Evolutionary conservation across 106 monocot species (phyloP), one percentile per base, ranked within the genome.

Genomic region (Apostasia shenzhenica): DNA sequence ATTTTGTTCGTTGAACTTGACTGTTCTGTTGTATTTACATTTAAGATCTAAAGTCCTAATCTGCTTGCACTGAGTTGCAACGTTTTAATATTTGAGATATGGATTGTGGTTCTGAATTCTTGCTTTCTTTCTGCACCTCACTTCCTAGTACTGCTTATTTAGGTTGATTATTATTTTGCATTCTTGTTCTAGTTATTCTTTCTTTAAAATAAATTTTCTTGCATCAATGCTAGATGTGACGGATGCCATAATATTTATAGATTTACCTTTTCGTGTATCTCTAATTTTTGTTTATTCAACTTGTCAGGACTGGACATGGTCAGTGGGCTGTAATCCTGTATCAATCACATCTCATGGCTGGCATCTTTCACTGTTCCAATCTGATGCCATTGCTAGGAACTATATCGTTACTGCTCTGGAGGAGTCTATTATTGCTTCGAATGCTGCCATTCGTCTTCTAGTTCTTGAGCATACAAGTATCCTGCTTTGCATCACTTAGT

Each of bases 381-480:
- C 75, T 37, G 97, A 97, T 83, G 80, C 76, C 3, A 84, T 97
- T 68, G 72, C 97, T 64, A 86, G 97, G 45, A 97, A 74, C 72
- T 97, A 97, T 59, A 89, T 97, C 42, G 74, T 85, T 59, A 89
- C 97, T 82, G 72, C 92, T 54, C 73, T 97, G 38, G 97, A 97
- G 77, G 97, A 97, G 75, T 97, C 97, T 49, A 85, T 97, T 70
- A 86, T 75, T 66, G 55, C 76, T 57, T 75, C 87, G 39, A 97
- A 97, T 85, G 71, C 78, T 78, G 97, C 89, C n/a, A 87, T 97
- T 73, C 75, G 76, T 14, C 89, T 55, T 37, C 75, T 97, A 14
- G 66, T 87, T 13, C 73, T 82, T 76, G 97, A 97, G 82, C 89
- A 79, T 51, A 90, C 97, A 51, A 97, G 97, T 97, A 97, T 89